Percentiles rank a stretch among this genome's conserved stretches.
These are phyloP conservation scores for Lipomyces yamanashiensis DNA, from an alignment of 805 yeast species.

Conservation along the genomic window DNA sequence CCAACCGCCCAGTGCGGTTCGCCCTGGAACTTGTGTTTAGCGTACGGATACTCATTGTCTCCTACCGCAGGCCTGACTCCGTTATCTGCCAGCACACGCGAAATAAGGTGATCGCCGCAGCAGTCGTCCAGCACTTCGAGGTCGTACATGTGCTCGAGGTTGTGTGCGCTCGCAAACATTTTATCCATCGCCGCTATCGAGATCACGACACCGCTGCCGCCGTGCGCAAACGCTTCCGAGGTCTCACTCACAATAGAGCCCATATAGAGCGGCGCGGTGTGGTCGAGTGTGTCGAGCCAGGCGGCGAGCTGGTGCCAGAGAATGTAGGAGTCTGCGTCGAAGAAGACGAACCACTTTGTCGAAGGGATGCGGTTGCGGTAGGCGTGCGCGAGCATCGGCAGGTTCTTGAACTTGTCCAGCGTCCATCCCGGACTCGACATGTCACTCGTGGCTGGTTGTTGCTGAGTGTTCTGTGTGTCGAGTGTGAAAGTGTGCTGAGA, in stretches of 20 bases:
- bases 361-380: slow-evolving; percentile 39
- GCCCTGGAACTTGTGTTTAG: slow-evolving; percentile 42
- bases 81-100: slow-evolving; percentile 37
- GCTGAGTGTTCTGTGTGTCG: neutral
- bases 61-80: slow-evolving; percentile 17
- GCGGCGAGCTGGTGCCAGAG: slow-evolving; percentile 40
- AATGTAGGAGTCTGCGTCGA: slow-evolving; percentile 46
- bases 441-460: neutral
- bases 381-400: slow-evolving; percentile 47
- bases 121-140: slow-evolving; percentile 35
- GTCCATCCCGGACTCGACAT: slow-evolving; percentile 41
- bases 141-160: slow-evolving; percentile 34
- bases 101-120: slow-evolving; percentile 47
- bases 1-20: slow-evolving; percentile 37
- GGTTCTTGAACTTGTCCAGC: slow-evolving; percentile 46
- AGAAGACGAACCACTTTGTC: slow-evolving; percentile 45
- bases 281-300: slow-evolving; percentile 38
- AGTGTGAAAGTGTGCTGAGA: neutral
- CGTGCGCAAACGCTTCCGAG: slow-evolving; percentile 44
- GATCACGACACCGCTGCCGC: slow-evolving; percentile 47
- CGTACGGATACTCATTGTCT: slow-evolving; percentile 13
- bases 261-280: slow-evolving; percentile 41
- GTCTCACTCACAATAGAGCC: slow-evolving; percentile 41
- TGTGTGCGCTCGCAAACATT: slow-evolving; percentile 38
- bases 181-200: slow-evolving; percentile 43